Percentiles rank a stretch among this genome's conserved stretches.
Evolutionary conservation across 805 yeast genomes (phyloP).

Genomic region (Martiniozyma abietophila): DNA sequence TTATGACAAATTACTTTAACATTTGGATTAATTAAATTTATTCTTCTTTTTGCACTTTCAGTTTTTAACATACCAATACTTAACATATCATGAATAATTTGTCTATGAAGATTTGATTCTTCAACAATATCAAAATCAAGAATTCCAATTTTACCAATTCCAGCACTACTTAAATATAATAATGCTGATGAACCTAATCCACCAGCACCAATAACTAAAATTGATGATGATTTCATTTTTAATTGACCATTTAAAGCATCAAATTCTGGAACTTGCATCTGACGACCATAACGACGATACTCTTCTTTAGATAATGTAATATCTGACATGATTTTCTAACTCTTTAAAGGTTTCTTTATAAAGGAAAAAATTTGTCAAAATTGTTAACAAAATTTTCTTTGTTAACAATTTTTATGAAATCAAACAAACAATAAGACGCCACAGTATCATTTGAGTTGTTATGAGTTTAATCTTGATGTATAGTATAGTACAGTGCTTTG

Average conservation of each 20-base stretch:
- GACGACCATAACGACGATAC: conserved; percentile 82
- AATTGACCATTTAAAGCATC: conserved; percentile 49
- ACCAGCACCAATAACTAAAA: conserved; percentile 90
- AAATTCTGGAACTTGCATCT: conserved; percentile 83
- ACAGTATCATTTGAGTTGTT: too few species aligned
- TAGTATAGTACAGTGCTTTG: too few species aligned
- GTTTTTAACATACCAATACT: conserved; percentile 65
- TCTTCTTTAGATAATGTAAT: conserved; percentile 38
- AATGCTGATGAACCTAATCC: conserved; percentile 93
- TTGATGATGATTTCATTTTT: conserved; percentile 43
- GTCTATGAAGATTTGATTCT: conserved; percentile 79
- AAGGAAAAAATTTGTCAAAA: too few species aligned
- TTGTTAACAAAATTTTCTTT: too few species aligned
- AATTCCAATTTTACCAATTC: conserved; percentile 77
- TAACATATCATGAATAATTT: conserved; percentile 64
- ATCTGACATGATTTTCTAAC: too few species aligned
- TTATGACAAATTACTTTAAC: conserved; percentile 48
- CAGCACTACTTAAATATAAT: conserved; percentile 77
- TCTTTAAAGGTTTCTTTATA: too few species aligned
- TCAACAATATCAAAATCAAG: conserved; percentile 86
- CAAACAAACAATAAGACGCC: too few species aligned
- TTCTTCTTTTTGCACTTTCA: conserved; percentile 59
- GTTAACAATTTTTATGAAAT: too few species aligned
- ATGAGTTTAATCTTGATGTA: too few species aligned
- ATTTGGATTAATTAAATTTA: conserved; percentile 56